Percentiles rank a stretch among this genome's conserved stretches.
Conservation (phyloP, 2,329 filamentous ascomycete genomes). For the Ceratocystiopsis brevicomis region DNA sequence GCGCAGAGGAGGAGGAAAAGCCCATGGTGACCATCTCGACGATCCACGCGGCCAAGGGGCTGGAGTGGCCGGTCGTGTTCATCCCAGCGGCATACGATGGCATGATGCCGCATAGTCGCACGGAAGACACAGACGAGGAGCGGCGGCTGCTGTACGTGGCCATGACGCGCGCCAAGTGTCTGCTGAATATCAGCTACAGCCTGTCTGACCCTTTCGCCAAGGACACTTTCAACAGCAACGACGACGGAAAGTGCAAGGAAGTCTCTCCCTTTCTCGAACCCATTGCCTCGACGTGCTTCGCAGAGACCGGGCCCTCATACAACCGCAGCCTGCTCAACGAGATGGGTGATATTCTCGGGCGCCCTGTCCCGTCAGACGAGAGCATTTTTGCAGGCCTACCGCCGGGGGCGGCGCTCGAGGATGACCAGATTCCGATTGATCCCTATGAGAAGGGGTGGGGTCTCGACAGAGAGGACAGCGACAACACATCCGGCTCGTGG, state of each 20-base stretch:
- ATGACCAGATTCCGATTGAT: constrained; percentile 48
- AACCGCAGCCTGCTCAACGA: constrained; percentile 40
- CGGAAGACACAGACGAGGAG: constrained; percentile 77
- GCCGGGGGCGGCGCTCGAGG: constrained; percentile 38
- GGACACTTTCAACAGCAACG: neutral
- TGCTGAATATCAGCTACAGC: constrained; percentile 74
- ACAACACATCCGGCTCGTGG: neutral
- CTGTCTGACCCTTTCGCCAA: constrained; percentile 38
- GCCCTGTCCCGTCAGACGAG: constrained; percentile 37
- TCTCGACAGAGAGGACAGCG: constrained; percentile 3
- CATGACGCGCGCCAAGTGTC: constrained; percentile 78
- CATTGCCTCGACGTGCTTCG: constrained; percentile 27
- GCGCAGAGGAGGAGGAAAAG: constrained; percentile 12
- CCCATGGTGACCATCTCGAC: constrained; percentile 76
- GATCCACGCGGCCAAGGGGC: constrained; percentile 85
- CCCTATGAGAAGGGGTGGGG: constrained; percentile 21
- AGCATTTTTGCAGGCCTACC: constrained; percentile 34
- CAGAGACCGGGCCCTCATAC: constrained; percentile 50
- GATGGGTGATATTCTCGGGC: constrained; percentile 52
- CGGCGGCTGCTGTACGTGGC: constrained; percentile 80
- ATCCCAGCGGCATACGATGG: constrained; percentile 79
- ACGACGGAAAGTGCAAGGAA: constrained; percentile 8
- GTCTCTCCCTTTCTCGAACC: constrained; percentile 57
- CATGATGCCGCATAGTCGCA: constrained; percentile 71
- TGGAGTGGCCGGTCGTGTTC: constrained; percentile 94